Conservation (phyloP, 495 filamentous ascomycete species). For the Aspergillus campestris region DNA sequence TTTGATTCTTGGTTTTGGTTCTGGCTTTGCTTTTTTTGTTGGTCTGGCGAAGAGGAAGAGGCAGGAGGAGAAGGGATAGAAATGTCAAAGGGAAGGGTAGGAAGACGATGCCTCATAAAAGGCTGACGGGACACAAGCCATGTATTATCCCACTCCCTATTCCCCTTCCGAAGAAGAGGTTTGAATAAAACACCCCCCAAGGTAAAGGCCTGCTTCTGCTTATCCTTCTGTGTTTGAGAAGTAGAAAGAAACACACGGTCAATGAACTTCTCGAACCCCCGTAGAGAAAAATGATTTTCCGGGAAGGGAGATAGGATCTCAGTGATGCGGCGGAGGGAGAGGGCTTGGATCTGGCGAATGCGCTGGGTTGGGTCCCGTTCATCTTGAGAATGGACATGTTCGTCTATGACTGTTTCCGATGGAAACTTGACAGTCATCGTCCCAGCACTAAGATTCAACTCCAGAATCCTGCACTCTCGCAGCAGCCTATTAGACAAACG, state of each 20-base stretch:
- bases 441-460: slow-evolving; percentile 31
- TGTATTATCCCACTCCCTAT: slow-evolving; percentile 12
- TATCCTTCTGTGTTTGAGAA: slow-evolving; percentile 10
- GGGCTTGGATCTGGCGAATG: slow-evolving; percentile 18
- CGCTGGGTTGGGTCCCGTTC: slow-evolving; percentile 1
- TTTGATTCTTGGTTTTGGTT: not conserved
- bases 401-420: not conserved
- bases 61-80: not conserved
- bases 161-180: slow-evolving; percentile 24
- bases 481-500: slow-evolving; percentile 31
- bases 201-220: slow-evolving; percentile 40
- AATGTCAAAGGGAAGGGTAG: slow-evolving; percentile 1
- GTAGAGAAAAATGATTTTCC: slow-evolving; percentile 27
- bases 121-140: slow-evolving; percentile 48
- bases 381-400: no score
- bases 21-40: not conserved
- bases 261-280: slow-evolving; percentile 24
- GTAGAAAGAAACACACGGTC: slow-evolving; percentile 20
- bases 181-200: slow-evolving; percentile 46
- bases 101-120: slow-evolving; percentile 24
- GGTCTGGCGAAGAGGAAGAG: not conserved
- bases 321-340: slow-evolving; percentile 35
- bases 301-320: slow-evolving; percentile 35
- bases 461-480: slow-evolving; percentile 25
- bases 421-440: slow-evolving; percentile 32